Base-by-base conservation (phyloP, 1,284 basidiomycete genomes). In the Cryptococcus jaspeensis region DNA sequence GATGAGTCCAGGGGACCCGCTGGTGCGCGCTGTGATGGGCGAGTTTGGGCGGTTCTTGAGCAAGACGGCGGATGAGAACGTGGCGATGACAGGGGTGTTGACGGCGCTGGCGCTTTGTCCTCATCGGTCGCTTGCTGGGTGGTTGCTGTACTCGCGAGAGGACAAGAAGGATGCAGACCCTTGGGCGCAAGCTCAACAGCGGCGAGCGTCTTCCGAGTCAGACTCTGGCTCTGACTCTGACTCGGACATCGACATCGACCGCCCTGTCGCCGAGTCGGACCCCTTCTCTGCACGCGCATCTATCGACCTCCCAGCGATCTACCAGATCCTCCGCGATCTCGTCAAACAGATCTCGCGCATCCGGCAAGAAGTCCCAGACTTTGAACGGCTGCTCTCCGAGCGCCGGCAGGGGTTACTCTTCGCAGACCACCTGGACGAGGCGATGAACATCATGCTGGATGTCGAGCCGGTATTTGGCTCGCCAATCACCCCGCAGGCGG, bases 401-500 rank as follows among this genome's bases (percentile, higher is more conserved):
- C 84, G 95, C 28, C 82, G 95, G 38, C 87, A 89, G 70, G 93
- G 94, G 2, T 80, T 99, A 18, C 79, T 96, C 23, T 96, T 95
- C 75, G 89, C 89, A 1, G 94, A 97, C 76, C 94, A 95, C 70
- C 78, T 97, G 35, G 90, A 87, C 18, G 95, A 97, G 68, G 94
- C 93, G 1, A 80, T 98, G 63, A 87, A 81, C 46, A 80, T 90
- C 44, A 83, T 82, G 38, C 77, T 91, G 52, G 87, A 90, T 58
- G 75, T 87, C 28, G 61, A 63, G 49, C 22, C 60, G 50, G 42
- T 44, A 47, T 45, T 54, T 69, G 41, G 66, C 63, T 32, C 72
- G 74, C 57, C 60, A 8, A 43, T 45, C 15, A 57, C 55, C 12
- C 50, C 56, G 13, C 45, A 50, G 32, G 56, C 60, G 13, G 51